A percentile compares a stretch with the other conserved stretches of the same genome.
Conservation (phyloP, 352 stramenopile species). For the Paralagenidium karlingii region DNA sequence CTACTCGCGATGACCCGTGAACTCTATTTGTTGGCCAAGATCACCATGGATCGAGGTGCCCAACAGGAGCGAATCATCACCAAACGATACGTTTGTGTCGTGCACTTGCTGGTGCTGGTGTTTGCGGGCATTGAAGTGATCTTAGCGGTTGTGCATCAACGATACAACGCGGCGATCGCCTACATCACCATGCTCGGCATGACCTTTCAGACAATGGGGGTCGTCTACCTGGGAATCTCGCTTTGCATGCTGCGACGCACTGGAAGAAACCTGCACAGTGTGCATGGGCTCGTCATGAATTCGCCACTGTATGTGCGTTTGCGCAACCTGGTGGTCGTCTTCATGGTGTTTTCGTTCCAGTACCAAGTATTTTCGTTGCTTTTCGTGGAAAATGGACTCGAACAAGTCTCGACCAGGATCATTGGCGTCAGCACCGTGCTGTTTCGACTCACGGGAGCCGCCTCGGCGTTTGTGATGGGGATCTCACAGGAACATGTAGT, state of each 20-base stretch:
- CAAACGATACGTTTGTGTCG: slow-evolving; percentile 16
- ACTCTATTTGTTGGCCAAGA: slow-evolving; percentile 20
- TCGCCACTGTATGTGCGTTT: slow-evolving; percentile 44
- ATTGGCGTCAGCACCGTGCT: slow-evolving; percentile 22
- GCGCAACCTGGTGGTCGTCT: no score
- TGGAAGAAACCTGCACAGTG: slow-evolving; percentile 32
- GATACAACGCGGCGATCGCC: slow-evolving; percentile 18
- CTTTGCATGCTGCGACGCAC: slow-evolving; percentile 23
- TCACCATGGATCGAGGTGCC: slow-evolving; percentile 21
- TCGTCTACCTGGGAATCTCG: slow-evolving; percentile 21
- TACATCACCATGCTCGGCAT: slow-evolving; percentile 25
- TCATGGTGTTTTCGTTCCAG: slow-evolving; percentile 27
- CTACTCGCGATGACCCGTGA: slow-evolving; percentile 31
- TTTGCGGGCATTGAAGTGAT: slow-evolving; percentile 19
- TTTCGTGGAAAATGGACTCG: slow-evolving; percentile 17
- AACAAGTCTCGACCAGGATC: slow-evolving; percentile 15
- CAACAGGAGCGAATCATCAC: slow-evolving; percentile 9
- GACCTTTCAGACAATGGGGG: slow-evolving; percentile 20
- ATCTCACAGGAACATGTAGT: slow-evolving; percentile 33
- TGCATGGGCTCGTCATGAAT: slow-evolving; percentile 21
- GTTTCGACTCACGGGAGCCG: slow-evolving; percentile 26
- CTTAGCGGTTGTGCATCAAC: slow-evolving; percentile 21
- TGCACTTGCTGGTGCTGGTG: slow-evolving; percentile 17
- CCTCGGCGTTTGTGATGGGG: slow-evolving; percentile 22
- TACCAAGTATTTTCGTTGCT: slow-evolving; percentile 29